These are phyloP conservation scores for Calonectria montana DNA, from an alignment of 2,329 filamentous ascomycete species.

Conservation along the genomic window DNA sequence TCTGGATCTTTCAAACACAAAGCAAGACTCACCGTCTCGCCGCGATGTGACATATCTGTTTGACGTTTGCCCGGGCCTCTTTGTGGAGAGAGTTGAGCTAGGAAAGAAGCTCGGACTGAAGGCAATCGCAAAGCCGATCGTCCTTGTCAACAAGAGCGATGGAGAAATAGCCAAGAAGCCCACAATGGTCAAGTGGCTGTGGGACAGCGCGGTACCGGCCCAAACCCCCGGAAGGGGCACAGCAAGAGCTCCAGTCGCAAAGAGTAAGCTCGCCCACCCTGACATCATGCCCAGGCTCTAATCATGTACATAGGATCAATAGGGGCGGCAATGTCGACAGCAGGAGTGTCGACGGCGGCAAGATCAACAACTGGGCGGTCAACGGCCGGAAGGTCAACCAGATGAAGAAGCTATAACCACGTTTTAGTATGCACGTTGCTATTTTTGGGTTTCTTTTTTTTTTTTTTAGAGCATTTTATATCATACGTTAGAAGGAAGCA, in stretches of 20 bases:
- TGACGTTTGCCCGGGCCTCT: conserved; percentile 51
- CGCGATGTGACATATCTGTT: conserved; percentile 49
- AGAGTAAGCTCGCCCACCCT: conserved; percentile 43
- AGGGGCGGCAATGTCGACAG: conserved; percentile 29
- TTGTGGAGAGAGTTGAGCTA: conserved; percentile 49
- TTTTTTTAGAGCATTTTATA: not conserved
- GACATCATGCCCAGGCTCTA: conserved; percentile 41
- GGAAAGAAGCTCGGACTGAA: conserved; percentile 47
- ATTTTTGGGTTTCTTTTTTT: too few relatives aligned
- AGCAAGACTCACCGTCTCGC: conserved; percentile 42
- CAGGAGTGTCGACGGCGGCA: conserved; percentile 22
- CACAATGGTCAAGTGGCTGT: conserved; percentile 50
- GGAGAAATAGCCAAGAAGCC: conserved; percentile 42
- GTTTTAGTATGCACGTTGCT: not conserved
- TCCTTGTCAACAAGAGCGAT: conserved; percentile 46
- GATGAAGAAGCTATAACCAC: conserved; percentile 24
- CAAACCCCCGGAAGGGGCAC: conserved; percentile 32
- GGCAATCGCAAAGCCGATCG: conserved; percentile 48
- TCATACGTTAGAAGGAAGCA: conserved; percentile 1
- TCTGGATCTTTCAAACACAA: conserved; percentile 45
- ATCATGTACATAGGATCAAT: conserved; percentile 40
- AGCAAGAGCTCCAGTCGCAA: conserved; percentile 33
- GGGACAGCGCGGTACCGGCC: conserved; percentile 40
- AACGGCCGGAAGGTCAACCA: conserved; percentile 8
- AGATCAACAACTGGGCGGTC: conserved; percentile 20